Base-by-base conservation (phyloP, 164 flowering plant species). In the Vitis cinerea region DNA sequence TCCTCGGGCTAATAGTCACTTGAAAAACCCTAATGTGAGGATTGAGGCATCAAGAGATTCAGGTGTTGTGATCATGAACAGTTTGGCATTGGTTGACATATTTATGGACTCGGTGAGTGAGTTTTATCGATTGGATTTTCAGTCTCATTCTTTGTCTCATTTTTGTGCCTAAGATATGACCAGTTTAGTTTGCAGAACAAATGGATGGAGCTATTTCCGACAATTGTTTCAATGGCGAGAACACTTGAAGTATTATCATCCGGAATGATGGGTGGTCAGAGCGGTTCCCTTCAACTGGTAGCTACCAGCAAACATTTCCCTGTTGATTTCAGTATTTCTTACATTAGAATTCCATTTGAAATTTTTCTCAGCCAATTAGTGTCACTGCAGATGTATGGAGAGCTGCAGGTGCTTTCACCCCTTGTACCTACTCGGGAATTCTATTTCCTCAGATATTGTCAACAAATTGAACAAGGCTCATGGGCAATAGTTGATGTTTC, bases 401-500 rank as follows among this genome's bases (percentile, higher is more conserved):
- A 84, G 68, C 59, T 82, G 64, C 82, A 78, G 66, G 81, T 82
- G 30, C 83, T 84, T 48, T 82, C 87, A 10, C 81, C 87, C 2
- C 62, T 82, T 17, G 79, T 84, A 1, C 77, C 83, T n/a, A 74
- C 83, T 7, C 65, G 84, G 31, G 77, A 82, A 61, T 71, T 79
- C 77, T 82, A 67, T 14, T 74, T 82, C 74, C 81, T 84, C 15
- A 81, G 85, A 2, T 82, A 75, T 58, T 79, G 84, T 63, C 87
- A 80, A 74, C 85, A 84, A 63, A 77, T 82, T 8, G 84, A 84
- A 66, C 80, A 71, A 69, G 83, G 82, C 12, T 67, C 73, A 29
- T 84, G 86, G 88, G 85, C 79, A 4, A 66, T 84, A 4, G 85
- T 77, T 10, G 84, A 84, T 50, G 84, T 84, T 51, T 84, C 91